A percentile compares a stretch with the other conserved stretches of the same genome.
These are phyloP conservation scores for Sphagnurus paluster DNA, from an alignment of 1,284 basidiomycete species.

Conservation along the genomic window DNA sequence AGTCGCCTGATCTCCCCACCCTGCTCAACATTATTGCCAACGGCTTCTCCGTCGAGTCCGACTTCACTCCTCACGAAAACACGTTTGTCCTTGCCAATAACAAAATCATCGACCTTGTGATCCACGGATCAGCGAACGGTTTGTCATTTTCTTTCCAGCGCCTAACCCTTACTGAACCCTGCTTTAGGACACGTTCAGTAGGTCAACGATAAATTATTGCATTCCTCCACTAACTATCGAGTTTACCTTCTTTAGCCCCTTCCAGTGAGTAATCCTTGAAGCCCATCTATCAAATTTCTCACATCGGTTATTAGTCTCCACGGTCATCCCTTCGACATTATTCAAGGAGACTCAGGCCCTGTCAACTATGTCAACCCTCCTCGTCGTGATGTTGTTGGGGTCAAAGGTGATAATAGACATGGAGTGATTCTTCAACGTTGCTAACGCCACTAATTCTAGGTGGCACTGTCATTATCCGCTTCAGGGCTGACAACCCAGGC, in stretches of 20 bases:
- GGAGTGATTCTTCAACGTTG: neutral
- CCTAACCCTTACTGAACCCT: too few species aligned
- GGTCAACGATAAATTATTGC: neutral
- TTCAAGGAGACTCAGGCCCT: constrained; percentile 21
- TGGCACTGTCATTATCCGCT: constrained; percentile 22
- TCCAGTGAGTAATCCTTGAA: constrained; percentile 4
- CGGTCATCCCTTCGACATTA: constrained; percentile 22
- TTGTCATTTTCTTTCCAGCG: neutral
- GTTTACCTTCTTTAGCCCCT: neutral
- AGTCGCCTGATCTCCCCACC: constrained; percentile 26
- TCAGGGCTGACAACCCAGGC: constrained; percentile 25
- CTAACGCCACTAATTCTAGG: neutral
- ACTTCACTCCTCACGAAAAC: constrained; percentile 30
- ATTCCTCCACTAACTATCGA: neutral
- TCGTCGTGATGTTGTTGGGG: constrained; percentile 21
- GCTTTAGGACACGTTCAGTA: constrained; percentile 9
- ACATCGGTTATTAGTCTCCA: constrained; percentile 6
- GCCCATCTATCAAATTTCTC: neutral
- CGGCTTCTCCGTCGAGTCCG: constrained; percentile 25
- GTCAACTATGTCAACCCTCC: constrained; percentile 26
- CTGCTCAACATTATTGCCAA: constrained; percentile 27
- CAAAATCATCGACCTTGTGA: constrained; percentile 31
- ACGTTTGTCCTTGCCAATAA: constrained; percentile 27
- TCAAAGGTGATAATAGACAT: neutral
- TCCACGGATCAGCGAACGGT: constrained; percentile 32